These are phyloP conservation scores for Elaeagnus macrophylla DNA, from an alignment of 306 rosid genomes.

Conservation along the genomic window DNA sequence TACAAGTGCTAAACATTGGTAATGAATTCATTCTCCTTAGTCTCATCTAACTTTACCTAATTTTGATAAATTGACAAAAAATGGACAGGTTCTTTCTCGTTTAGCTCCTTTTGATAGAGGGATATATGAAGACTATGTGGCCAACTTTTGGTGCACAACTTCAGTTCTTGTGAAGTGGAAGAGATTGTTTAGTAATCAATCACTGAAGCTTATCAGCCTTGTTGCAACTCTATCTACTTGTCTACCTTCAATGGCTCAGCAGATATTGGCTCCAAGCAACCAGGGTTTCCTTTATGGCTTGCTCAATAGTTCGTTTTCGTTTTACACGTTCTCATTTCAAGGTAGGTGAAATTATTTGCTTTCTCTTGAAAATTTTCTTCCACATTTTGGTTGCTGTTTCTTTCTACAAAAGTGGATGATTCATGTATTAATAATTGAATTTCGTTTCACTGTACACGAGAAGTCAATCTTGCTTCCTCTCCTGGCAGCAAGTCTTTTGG, in stretches of 20 bases:
- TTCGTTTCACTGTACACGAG: constrained; percentile 62
- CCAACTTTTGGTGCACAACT: constrained; percentile 90
- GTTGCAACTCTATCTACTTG: constrained; percentile 54
- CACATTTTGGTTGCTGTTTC: background rate
- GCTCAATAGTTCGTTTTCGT: constrained; percentile 70
- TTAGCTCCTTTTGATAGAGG: constrained; percentile 95
- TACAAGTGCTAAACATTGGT: constrained; percentile 21
- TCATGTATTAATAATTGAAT: constrained; percentile 4
- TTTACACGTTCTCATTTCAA: constrained; percentile 89
- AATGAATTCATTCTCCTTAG: background rate
- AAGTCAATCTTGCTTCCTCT: constrained; percentile 85
- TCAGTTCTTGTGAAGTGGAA: constrained; percentile 86
- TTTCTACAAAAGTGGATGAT: background rate
- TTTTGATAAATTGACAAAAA: background rate
- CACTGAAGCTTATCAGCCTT: constrained; percentile 62
- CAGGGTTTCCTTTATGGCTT: constrained; percentile 75
- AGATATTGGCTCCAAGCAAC: constrained; percentile 64
- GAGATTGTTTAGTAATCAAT: constrained; percentile 51
- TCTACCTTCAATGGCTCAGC: constrained; percentile 86
- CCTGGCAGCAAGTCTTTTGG: constrained; percentile 78
- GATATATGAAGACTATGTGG: constrained; percentile 87
- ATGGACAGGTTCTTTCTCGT: constrained; percentile 57
- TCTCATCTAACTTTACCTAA: background rate
- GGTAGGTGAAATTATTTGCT: constrained; percentile 30
- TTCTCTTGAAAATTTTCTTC: background rate